Conservation (phyloP, 2,329 filamentous ascomycete genomes). For the Botryotinia convoluta region DNA sequence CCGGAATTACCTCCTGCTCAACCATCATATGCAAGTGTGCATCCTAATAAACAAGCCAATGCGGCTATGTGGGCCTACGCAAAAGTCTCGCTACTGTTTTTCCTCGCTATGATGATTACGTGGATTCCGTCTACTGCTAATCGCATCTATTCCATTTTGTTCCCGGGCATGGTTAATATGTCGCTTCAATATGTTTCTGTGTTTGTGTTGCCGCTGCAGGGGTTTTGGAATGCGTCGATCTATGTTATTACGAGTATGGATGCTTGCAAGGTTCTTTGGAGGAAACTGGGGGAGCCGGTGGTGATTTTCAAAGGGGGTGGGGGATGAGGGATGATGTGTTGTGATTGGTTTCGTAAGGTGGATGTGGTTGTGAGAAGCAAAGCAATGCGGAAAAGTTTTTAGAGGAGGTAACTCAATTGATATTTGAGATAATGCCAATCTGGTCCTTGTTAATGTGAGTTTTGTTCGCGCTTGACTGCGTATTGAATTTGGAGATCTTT, state of each 20-base stretch:
- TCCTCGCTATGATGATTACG: slow-evolving; percentile 67
- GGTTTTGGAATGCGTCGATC: slow-evolving; percentile 80
- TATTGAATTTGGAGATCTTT: background rate
- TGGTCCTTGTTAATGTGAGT: fast-evolving
- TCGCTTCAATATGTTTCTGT: slow-evolving; percentile 68
- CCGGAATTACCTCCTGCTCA: background rate
- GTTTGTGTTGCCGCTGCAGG: slow-evolving; percentile 75
- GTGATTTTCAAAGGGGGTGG: background rate
- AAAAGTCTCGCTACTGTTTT: slow-evolving; percentile 69
- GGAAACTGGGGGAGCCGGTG: background rate
- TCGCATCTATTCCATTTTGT: slow-evolving; percentile 66
- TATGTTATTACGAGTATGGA: slow-evolving; percentile 67
- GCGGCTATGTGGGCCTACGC: slow-evolving; percentile 68
- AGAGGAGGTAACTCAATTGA: fast-evolving
- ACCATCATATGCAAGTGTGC: background rate
- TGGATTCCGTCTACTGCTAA: slow-evolving; percentile 79
- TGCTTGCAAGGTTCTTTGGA: background rate
- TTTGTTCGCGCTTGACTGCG: background rate
- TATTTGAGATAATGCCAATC: background rate
- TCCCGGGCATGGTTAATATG: slow-evolving; percentile 51
- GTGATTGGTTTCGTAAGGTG: background rate
- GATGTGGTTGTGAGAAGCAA: no score
- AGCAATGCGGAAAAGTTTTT: background rate
- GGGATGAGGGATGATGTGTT: background rate
- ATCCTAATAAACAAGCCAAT: slow-evolving; percentile 41